phyloP scores from a whole-genome alignment of 805 yeast species.

The Blastobotrys peoriensis region DNA sequence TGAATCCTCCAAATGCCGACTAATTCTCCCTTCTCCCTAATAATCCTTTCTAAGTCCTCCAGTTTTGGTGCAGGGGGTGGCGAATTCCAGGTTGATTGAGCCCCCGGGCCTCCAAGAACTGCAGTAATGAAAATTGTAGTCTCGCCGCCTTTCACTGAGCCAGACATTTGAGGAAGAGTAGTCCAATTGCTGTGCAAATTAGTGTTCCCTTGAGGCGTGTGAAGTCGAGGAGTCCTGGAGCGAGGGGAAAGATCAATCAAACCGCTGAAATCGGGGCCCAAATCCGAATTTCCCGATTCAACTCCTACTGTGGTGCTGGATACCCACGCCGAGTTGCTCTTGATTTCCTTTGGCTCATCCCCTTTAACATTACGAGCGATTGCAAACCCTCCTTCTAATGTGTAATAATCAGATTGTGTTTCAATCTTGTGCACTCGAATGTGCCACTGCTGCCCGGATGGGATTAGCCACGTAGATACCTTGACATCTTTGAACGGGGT shows the following conservation, averaged over 20 bases:
- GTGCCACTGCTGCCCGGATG: constrained; percentile 14
- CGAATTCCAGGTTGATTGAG: not conserved
- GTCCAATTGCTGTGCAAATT: not conserved
- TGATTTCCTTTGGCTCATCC: too few relatives aligned
- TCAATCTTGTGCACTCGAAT: constrained; percentile 15
- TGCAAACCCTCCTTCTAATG: constrained; percentile 19
- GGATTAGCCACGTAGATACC: constrained; percentile 17
- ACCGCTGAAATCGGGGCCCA: constrained; percentile 1
- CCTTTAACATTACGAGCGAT: too few relatives aligned
- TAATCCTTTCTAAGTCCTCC: not conserved
- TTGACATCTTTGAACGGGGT: constrained; percentile 12
- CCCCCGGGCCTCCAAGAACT: not conserved
- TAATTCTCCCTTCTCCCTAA: not conserved
- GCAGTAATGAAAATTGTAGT: not conserved
- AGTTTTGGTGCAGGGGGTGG: not conserved
- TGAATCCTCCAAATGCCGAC: not conserved
- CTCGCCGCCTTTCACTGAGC: not conserved
- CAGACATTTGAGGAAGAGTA: not conserved
- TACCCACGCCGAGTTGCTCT: too few relatives aligned
- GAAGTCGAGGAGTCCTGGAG: not conserved
- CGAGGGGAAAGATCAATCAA: constrained; percentile 1
- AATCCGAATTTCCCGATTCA: too few relatives aligned
- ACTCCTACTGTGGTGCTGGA: too few relatives aligned
- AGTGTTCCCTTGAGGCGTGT: constrained; percentile 1
- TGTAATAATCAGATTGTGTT: constrained; percentile 3